Evolutionary conservation across 768 basidiomycete species (phyloP).

Genomic region (Boletus reticuloceps): DNA sequence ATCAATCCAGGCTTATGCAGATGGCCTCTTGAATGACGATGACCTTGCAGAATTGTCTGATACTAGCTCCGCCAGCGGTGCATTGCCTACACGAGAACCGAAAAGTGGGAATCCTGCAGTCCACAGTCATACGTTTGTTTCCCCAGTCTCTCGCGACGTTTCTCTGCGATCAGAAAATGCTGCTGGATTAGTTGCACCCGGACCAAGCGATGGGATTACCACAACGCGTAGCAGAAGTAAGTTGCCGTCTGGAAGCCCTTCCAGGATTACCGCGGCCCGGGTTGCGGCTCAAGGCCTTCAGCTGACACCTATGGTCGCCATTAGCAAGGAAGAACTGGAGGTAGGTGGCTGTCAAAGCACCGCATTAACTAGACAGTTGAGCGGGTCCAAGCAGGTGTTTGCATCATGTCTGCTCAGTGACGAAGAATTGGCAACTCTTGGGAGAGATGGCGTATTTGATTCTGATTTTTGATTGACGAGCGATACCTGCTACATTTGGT

Average conservation of each 20-base stretch:
- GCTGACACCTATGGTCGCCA: neutral
- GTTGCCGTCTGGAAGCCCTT: neutral
- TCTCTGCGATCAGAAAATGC: neutral
- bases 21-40: conserved; percentile 35
- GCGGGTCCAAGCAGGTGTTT: conserved; percentile 25
- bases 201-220: neutral
- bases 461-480: conserved; percentile 26
- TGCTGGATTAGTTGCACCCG: neutral
- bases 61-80: neutral
- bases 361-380: neutral
- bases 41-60: conserved; percentile 28
- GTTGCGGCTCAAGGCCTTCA: neutral
- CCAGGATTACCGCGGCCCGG: neutral
- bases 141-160: neutral
- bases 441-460: conserved; percentile 27
- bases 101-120: neutral
- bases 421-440: conserved; percentile 33
- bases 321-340: conserved; percentile 21
- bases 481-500: neutral
- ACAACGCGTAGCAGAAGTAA: neutral
- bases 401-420: conserved; percentile 38
- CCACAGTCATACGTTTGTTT: neutral
- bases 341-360: conserved; percentile 8
- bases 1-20: conserved; percentile 30
- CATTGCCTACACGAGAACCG: neutral